Evolutionary conservation across 768 basidiomycete species (phyloP), one percentile per base, ranked within the genome.

Genomic region (Naematelia encephala): DNA sequence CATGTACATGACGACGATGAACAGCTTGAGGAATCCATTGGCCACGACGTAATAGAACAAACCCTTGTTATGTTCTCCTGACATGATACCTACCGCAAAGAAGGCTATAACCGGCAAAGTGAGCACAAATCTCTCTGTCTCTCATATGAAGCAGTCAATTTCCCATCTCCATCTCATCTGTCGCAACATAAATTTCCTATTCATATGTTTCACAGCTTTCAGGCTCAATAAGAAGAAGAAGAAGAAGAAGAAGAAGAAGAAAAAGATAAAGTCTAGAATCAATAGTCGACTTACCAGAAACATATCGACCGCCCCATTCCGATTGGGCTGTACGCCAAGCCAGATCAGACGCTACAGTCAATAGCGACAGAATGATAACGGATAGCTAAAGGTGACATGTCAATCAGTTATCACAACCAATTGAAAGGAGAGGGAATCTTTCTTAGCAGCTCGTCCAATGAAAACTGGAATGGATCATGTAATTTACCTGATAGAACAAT

Each of bases 1-100:
- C 61, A 69, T 60, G 54, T 64, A 69, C 30, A 61, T 29, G 12
- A 60, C 55, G 3, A 57, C 57, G 44, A 69, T 57, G 54, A 64
- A 69, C 1, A 62, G 19, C 30, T 69, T 69, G 54, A 66, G 52
- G 21, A 64, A 66, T 5, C 53, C 62, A 25, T 64, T 64, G 25
- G 63, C 63, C n/a, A 57, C 56, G 56, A 64, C 60, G 45, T 61
- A 61, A 44, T 52, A 64, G 45, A 58, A 56, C 26, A 64, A 25
- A 12, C 51, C 42, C 21, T 43, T 50, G 22, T 64, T 61, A 16
- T 64, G 50, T 12, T 46, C 42, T 4, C 63, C 63, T 1, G 50
- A 28, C 51, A 55, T 56, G 23, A 64, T 49, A 47, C 63, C 63
- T 11, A 23, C 51, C 5, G 56, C 63, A 30, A 52, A 64, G 55